phyloP scores from a whole-genome alignment of 768 basidiomycete species.

The Lepiota venenata region DNA sequence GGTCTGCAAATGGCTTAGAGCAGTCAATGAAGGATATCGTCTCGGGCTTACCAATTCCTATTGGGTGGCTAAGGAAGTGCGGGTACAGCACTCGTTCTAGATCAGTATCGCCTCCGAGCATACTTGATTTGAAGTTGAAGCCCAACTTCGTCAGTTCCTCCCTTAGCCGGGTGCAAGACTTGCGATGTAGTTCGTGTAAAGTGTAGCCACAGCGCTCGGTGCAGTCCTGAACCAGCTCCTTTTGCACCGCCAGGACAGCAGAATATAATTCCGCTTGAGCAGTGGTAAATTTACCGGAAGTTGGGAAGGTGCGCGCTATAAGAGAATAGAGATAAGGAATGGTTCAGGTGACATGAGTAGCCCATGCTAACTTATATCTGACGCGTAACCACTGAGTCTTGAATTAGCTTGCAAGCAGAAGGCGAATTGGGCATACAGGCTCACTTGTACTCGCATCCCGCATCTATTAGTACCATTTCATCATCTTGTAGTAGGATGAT shows the following conservation, averaged over 20 bases:
- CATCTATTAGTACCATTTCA: slow-evolving; percentile 86
- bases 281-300: slow-evolving; percentile 71
- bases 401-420: slow-evolving; percentile 6
- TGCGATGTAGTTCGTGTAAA: slow-evolving; percentile 74
- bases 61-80: slow-evolving; percentile 88
- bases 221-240: slow-evolving; percentile 60
- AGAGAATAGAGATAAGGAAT: slow-evolving; percentile 4
- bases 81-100: slow-evolving; percentile 84
- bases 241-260: slow-evolving; percentile 72
- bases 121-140: slow-evolving; percentile 35
- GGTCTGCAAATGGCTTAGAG: slow-evolving; percentile 43
- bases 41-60: slow-evolving; percentile 71
- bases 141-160: slow-evolving; percentile 78
- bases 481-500: slow-evolving; percentile 66
- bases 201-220: slow-evolving; percentile 52
- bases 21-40: not conserved
- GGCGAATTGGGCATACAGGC: not conserved
- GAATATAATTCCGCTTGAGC: slow-evolving; percentile 86
- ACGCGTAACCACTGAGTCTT: slow-evolving; percentile 74
- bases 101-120: slow-evolving; percentile 44
- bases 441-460: slow-evolving; percentile 90
- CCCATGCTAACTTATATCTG: slow-evolving; percentile 78
- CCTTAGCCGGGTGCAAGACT: slow-evolving; percentile 63
- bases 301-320: slow-evolving; percentile 85
- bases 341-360: not conserved